phyloP scores from a whole-genome alignment of 1,139 yeast species.

The Lodderomyces oxycetoniae region DNA sequence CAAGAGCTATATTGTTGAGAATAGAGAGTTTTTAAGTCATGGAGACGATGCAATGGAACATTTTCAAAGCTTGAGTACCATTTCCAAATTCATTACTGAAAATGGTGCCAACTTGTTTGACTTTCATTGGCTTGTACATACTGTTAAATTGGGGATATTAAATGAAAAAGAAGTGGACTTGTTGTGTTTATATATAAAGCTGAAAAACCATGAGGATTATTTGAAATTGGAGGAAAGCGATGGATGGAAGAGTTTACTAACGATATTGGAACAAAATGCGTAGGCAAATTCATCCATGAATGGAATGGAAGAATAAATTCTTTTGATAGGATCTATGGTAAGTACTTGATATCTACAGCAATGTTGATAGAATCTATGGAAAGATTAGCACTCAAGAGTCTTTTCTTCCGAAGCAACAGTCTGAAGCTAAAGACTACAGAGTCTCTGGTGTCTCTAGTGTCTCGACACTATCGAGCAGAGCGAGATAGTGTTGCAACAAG shows the following conservation, averaged over 20 bases:
- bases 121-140: conserved; percentile 68
- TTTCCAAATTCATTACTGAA: conserved; percentile 41
- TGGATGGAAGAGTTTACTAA: conserved; percentile 73
- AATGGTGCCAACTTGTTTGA: conserved; percentile 43
- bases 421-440: too few relatives aligned
- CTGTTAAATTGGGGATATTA: conserved; percentile 51
- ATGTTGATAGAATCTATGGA: too few relatives aligned
- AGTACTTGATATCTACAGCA: too few relatives aligned
- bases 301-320: background rate
- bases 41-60: conserved; percentile 19
- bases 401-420: too few relatives aligned
- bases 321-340: too few relatives aligned
- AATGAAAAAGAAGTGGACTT: conserved; percentile 47
- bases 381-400: too few relatives aligned
- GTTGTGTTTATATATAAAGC: conserved; percentile 40
- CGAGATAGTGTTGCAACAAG: too few relatives aligned
- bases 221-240: conserved; percentile 56
- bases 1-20: conserved; percentile 62
- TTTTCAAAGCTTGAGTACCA: conserved; percentile 54
- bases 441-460: too few relatives aligned
- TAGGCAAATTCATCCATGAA: background rate
- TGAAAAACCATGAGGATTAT: conserved; percentile 40
- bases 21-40: conserved; percentile 65
- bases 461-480: too few relatives aligned
- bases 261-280: conserved; percentile 46